phyloP scores from a whole-genome alignment of 2,329 filamentous ascomycete species.

The Fusarium falciforme region DNA sequence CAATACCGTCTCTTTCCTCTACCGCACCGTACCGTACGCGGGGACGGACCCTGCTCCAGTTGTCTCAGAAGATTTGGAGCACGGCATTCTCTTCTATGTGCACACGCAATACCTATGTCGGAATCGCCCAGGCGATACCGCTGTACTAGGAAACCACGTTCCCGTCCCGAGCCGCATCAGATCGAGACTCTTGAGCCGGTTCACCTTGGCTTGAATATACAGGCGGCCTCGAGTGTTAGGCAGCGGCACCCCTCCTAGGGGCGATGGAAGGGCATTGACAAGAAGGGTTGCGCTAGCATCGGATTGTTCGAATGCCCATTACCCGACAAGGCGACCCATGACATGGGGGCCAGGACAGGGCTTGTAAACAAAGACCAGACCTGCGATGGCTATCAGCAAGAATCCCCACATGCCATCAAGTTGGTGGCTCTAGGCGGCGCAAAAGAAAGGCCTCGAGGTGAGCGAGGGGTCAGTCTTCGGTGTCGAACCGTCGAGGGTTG shows the following conservation, averaged over 20 bases:
- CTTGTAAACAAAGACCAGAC: neutral
- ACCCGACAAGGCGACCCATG: neutral
- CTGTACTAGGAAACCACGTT: neutral
- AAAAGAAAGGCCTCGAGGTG: neutral
- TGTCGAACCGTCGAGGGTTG: neutral
- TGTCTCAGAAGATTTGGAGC: neutral
- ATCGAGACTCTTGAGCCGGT: neutral
- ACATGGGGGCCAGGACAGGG: neutral
- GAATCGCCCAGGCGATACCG: neutral
- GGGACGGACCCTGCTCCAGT: conserved; percentile 9
- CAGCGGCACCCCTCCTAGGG: neutral
- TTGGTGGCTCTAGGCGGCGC: neutral
- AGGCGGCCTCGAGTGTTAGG: neutral
- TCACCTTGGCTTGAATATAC: neutral
- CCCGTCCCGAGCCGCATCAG: neutral
- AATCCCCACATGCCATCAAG: neutral
- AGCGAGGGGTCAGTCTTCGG: neutral
- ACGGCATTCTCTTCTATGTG: neutral
- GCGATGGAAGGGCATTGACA: neutral
- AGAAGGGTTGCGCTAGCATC: conserved; percentile 4
- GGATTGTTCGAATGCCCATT: conserved; percentile 12
- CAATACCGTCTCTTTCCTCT: neutral
- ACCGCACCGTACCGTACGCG: neutral
- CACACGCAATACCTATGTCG: neutral
- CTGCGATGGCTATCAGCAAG: neutral